phyloP scores from a whole-genome alignment of 2,329 filamentous ascomycete genomes.

The Drechslerella coelobrocha region DNA sequence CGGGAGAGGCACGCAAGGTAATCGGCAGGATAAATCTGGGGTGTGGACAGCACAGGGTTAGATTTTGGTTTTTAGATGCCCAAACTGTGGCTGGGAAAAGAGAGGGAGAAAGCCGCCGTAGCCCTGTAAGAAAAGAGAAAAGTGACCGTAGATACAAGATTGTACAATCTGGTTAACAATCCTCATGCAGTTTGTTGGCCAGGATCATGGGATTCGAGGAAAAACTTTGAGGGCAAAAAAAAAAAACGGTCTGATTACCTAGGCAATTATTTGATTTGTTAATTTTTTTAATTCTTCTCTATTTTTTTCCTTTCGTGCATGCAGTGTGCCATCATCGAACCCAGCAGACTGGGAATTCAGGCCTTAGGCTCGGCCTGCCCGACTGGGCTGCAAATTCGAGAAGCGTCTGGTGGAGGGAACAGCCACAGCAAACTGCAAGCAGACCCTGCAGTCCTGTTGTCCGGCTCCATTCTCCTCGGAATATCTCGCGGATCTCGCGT shows the following conservation, averaged over 20 bases:
- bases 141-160: too few relatives aligned
- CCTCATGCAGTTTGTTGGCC: too few relatives aligned
- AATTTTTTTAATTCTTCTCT: too few relatives aligned
- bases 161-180: too few relatives aligned
- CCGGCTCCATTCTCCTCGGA: slow-evolving; percentile 11
- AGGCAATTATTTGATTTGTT: too few relatives aligned
- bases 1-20: slow-evolving; percentile 9
- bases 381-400: slow-evolving; percentile 46
- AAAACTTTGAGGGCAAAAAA: too few relatives aligned
- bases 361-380: slow-evolving; percentile 48
- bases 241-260: slow-evolving; percentile 29
- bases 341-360: slow-evolving; percentile 40
- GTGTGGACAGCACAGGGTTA: neutral
- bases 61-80: neutral
- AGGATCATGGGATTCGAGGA: too few relatives aligned
- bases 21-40: neutral
- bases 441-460: neutral
- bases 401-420: slow-evolving; percentile 16
- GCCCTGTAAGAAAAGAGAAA: too few relatives aligned
- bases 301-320: too few relatives aligned
- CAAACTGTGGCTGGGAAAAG: neutral
- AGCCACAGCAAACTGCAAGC: slow-evolving; percentile 1
- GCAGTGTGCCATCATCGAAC: slow-evolving; percentile 49
- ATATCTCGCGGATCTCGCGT: slow-evolving; percentile 30
- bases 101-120: neutral